These are phyloP conservation scores for Rubroshorea leprosula DNA, from an alignment of 345 rosid genomes.

Conservation along the genomic window DNA sequence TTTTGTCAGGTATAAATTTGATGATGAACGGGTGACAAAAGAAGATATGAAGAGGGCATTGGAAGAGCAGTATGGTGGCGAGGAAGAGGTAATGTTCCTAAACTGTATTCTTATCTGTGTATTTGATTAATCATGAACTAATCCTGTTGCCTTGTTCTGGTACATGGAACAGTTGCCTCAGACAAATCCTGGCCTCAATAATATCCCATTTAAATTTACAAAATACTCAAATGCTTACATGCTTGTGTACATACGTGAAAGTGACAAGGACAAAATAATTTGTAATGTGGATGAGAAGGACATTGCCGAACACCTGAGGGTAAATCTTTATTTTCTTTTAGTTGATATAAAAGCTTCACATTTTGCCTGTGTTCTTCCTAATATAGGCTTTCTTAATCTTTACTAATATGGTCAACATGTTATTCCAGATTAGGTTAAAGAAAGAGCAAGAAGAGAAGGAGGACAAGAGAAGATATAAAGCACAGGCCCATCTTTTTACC, in stretches of 20 bases:
- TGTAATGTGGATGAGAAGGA: slow-evolving; percentile 67
- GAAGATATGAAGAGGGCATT: slow-evolving; percentile 54
- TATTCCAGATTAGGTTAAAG: slow-evolving; percentile 49
- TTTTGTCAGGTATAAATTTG: slow-evolving; percentile 49
- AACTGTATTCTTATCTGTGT: background rate
- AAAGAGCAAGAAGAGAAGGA: slow-evolving; percentile 62
- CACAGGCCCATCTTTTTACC: slow-evolving; percentile 58
- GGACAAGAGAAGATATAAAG: slow-evolving; percentile 50
- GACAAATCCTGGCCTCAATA: slow-evolving; percentile 63
- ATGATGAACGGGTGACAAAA: slow-evolving; percentile 65
- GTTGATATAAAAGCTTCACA: background rate
- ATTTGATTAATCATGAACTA: slow-evolving; percentile 2
- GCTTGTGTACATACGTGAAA: slow-evolving; percentile 65
- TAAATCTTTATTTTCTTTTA: slow-evolving; percentile 18
- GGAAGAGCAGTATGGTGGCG: slow-evolving; percentile 75
- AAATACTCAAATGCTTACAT: slow-evolving; percentile 67
- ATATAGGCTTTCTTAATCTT: background rate
- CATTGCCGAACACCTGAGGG: slow-evolving; percentile 65
- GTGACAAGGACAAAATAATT: slow-evolving; percentile 60
- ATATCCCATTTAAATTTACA: slow-evolving; percentile 53
- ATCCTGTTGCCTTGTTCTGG: background rate
- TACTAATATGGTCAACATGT: background rate
- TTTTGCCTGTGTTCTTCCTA: background rate
- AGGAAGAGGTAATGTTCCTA: slow-evolving; percentile 47
- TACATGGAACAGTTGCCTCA: slow-evolving; percentile 41